Percentiles rank a stretch among this genome's conserved stretches.
phyloP scores from a whole-genome alignment of 768 basidiomycete genomes.

The Leucosporidium creatinivorum region DNA sequence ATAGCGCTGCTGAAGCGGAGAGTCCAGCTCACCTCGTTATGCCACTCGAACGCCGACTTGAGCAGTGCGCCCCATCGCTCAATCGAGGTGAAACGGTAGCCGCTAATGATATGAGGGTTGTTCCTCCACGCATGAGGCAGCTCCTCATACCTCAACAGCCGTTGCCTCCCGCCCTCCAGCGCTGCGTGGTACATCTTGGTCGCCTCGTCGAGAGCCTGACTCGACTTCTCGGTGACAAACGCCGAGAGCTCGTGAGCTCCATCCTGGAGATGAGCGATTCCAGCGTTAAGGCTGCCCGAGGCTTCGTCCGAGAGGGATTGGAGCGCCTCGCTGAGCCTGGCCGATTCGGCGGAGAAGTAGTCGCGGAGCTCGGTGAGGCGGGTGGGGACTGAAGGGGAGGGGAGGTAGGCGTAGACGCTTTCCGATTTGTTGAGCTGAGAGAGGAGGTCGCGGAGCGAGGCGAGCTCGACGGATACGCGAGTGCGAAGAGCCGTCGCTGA shows the following conservation, averaged over 20 bases:
- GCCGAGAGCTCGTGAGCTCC: constrained; percentile 19
- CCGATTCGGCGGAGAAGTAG: constrained; percentile 26
- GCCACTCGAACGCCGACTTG: constrained; percentile 26
- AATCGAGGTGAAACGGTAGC: constrained; percentile 39
- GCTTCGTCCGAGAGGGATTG: constrained; percentile 9
- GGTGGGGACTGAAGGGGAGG: constrained; percentile 8
- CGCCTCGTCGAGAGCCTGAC: constrained; percentile 21
- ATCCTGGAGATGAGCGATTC: constrained; percentile 9
- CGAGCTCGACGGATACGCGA: constrained; percentile 13
- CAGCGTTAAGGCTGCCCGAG: not conserved
- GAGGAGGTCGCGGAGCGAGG: constrained; percentile 4
- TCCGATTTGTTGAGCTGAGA: not conserved
- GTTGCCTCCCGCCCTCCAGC: constrained; percentile 27
- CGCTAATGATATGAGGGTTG: constrained; percentile 35
- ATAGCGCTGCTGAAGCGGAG: too few relatives aligned
- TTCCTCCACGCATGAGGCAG: constrained; percentile 38
- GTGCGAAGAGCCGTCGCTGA: constrained; percentile 11
- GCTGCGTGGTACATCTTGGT: constrained; percentile 24
- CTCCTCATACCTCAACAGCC: constrained; percentile 37
- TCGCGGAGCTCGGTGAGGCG: constrained; percentile 9
- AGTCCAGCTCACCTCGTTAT: constrained; percentile 39
- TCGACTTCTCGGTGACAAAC: constrained; percentile 6
- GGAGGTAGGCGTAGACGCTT: constrained; percentile 11
- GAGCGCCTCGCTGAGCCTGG: constrained; percentile 7
- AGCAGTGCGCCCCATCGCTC: constrained; percentile 34